phyloP scores from a whole-genome alignment of 2,329 filamentous ascomycete species.

The Penicillium sp. region DNA sequence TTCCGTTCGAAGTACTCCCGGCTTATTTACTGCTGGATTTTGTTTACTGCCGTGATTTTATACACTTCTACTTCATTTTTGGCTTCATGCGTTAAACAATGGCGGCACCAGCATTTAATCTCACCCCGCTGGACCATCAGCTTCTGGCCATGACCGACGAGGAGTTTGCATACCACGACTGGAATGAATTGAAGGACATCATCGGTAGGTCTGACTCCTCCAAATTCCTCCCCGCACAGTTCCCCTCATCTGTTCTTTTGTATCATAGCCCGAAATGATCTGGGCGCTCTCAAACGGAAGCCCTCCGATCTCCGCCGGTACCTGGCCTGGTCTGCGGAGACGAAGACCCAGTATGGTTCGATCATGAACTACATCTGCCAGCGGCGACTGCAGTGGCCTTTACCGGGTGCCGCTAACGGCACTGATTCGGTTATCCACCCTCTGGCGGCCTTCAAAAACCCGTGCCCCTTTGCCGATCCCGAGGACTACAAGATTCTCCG shows the following conservation, averaged over 20 bases:
- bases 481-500: conserved; percentile 58
- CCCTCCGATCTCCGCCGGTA: conserved; percentile 62
- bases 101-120: conserved; percentile 41
- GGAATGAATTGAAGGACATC: conserved; percentile 54
- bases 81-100: neutral
- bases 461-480: conserved; percentile 55
- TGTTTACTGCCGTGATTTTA: neutral
- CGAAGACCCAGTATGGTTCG: conserved; percentile 57
- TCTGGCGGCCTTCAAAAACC: conserved; percentile 47
- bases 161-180: conserved; percentile 54
- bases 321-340: conserved; percentile 58
- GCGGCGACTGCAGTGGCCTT: conserved; percentile 56
- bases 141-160: conserved; percentile 55
- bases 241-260: conserved; percentile 9
- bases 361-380: conserved; percentile 59
- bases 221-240: conserved; percentile 4
- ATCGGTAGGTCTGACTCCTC: conserved; percentile 45
- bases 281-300: conserved; percentile 59
- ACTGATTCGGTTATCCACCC: conserved; percentile 25
- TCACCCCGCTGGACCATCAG: conserved; percentile 52
- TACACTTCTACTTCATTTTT: too few species aligned
- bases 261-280: conserved; percentile 49
- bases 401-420: conserved; percentile 17
- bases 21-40: neutral
- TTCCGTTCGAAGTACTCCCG: conserved; percentile 8